Percentiles rank a stretch among this genome's conserved stretches.
These are phyloP conservation scores for Calonectria fujianensis DNA, from an alignment of 2,329 filamentous ascomycete species.

Conservation along the genomic window DNA sequence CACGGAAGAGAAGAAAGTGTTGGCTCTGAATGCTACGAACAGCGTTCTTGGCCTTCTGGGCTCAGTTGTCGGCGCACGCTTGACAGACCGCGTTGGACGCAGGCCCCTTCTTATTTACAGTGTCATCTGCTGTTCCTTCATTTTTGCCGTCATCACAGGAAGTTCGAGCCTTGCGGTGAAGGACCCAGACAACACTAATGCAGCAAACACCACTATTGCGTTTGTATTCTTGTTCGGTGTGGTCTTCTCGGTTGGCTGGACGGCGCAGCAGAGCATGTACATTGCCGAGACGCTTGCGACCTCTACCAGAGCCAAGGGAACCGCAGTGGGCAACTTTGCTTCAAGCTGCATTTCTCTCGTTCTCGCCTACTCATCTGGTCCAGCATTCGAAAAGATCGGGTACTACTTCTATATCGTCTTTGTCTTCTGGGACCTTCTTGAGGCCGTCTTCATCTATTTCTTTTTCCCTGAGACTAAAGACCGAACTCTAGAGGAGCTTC, in stretches of 20 bases:
- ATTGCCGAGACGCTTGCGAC: slow-evolving; percentile 60
- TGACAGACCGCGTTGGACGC: slow-evolving; percentile 65
- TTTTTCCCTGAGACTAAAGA: slow-evolving; percentile 69
- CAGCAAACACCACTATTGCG: slow-evolving; percentile 48
- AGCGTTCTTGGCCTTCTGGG: slow-evolving; percentile 65
- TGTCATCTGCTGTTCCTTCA: slow-evolving; percentile 62
- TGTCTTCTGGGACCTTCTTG: slow-evolving; percentile 66
- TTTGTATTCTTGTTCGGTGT: slow-evolving; percentile 70
- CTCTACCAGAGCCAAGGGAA: slow-evolving; percentile 60
- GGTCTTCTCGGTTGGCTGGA: slow-evolving; percentile 71
- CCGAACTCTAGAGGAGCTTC: slow-evolving; percentile 70
- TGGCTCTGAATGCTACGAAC: slow-evolving; percentile 70
- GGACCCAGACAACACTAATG: slow-evolving; percentile 55
- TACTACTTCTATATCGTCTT: slow-evolving; percentile 68
- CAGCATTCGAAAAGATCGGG: slow-evolving; percentile 64
- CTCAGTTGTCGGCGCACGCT: slow-evolving; percentile 67
- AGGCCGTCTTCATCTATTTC: slow-evolving; percentile 67
- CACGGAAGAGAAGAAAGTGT: slow-evolving; percentile 62
- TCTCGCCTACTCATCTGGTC: slow-evolving; percentile 66
- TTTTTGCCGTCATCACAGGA: slow-evolving; percentile 66
- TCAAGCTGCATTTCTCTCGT: slow-evolving; percentile 62
- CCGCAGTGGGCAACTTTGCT: slow-evolving; percentile 63
- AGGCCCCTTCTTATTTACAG: slow-evolving; percentile 70
- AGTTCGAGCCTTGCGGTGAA: slow-evolving; percentile 37
- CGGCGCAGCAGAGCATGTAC: slow-evolving; percentile 64